These are phyloP conservation scores for Amoebophrya sp. DNA, from an alignment of 169 alveolate species.

Conservation along the genomic window DNA sequence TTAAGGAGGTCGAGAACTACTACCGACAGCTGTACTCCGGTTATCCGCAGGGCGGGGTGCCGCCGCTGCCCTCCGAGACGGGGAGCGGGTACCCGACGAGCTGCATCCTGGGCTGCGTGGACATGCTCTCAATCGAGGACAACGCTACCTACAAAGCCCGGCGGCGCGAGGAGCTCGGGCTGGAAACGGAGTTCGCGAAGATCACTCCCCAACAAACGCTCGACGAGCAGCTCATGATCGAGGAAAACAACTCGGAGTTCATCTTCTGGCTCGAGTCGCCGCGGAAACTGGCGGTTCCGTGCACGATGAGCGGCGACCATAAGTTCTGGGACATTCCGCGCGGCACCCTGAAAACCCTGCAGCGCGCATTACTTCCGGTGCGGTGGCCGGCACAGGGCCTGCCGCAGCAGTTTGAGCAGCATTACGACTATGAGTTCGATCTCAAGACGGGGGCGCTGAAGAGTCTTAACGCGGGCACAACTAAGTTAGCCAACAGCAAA, in stretches of 20 bases:
- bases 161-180: background rate
- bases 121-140: background rate
- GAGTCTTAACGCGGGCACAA: background rate
- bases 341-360: background rate
- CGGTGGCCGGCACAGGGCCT: background rate
- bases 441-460: too few species aligned
- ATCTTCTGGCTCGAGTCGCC: background rate
- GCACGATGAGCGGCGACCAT: background rate
- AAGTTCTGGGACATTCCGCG: slow-evolving; percentile 5
- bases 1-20: slow-evolving; percentile 36
- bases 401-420: background rate
- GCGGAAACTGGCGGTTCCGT: background rate
- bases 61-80: background rate
- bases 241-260: background rate
- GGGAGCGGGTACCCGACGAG: background rate
- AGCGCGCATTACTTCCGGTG: background rate
- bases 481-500: background rate
- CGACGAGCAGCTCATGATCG: background rate
- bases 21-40: slow-evolving; percentile 32
- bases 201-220: too few species aligned
- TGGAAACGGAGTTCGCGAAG: too few species aligned
- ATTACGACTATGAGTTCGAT: background rate
- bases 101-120: background rate
- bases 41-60: background rate
- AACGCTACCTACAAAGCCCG: background rate